These are phyloP conservation scores for Umbelopsis sp. DNA, from an alignment of 192 early-diverging fungal species.

Conservation along the genomic window DNA sequence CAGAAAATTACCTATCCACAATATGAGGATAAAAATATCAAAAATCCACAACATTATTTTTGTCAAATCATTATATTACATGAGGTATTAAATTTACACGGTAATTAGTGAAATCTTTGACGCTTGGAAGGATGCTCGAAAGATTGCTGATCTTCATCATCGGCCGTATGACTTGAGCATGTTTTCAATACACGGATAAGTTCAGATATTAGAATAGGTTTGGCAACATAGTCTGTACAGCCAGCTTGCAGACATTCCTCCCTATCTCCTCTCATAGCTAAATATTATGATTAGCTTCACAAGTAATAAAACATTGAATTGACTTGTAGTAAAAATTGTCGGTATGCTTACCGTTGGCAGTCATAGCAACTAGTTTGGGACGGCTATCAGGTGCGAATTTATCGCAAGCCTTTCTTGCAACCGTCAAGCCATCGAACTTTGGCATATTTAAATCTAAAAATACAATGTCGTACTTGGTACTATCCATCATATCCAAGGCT, in stretches of 20 bases:
- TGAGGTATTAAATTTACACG: neutral
- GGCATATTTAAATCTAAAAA: slow-evolving; percentile 52
- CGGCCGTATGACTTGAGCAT: neutral
- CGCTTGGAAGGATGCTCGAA: neutral
- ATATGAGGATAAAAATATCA: too few species aligned
- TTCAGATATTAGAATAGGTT: slow-evolving; percentile 26
- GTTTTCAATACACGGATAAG: neutral
- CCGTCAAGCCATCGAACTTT: slow-evolving; percentile 43
- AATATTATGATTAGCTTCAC: neutral
- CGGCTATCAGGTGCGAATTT: neutral
- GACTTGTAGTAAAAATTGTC: too few species aligned
- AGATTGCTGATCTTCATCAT: neutral
- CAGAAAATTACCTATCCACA: too few species aligned
- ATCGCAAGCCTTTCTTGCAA: slow-evolving; percentile 35
- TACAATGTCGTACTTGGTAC: slow-evolving; percentile 18
- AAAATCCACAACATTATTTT: too few species aligned
- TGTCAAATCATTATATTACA: too few species aligned
- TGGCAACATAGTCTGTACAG: slow-evolving; percentile 27
- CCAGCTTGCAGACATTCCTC: slow-evolving; percentile 29
- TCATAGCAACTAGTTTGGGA: slow-evolving; percentile 25
- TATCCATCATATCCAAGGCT: slow-evolving; percentile 24
- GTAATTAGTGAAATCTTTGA: neutral
- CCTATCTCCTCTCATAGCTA: slow-evolving; percentile 28
- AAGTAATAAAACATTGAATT: too few species aligned
- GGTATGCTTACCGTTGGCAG: slow-evolving; percentile 23